phyloP scores from a whole-genome alignment of 2,329 filamentous ascomycete species.

The Didymella arachidicola region DNA sequence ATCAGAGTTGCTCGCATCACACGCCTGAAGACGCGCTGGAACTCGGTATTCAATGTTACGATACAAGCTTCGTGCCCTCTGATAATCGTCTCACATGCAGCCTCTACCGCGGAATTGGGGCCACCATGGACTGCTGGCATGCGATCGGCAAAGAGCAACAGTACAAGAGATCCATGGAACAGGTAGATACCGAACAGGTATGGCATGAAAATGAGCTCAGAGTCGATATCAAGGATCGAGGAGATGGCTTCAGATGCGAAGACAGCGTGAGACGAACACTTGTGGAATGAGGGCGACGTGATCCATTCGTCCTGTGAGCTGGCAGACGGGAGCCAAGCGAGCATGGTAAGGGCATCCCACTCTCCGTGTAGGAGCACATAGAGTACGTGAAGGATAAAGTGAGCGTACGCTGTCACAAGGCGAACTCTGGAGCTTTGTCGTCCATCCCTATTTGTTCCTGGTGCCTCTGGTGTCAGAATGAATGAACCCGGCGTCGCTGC shows the following conservation, averaged over 20 bases:
- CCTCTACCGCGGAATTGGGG: slow-evolving; percentile 3
- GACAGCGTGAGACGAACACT: slow-evolving; percentile 7
- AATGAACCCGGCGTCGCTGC: slow-evolving; percentile 1
- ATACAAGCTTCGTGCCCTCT: slow-evolving; percentile 8
- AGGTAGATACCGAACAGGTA: slow-evolving; percentile 9
- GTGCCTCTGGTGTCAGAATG: background rate
- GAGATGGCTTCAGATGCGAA: slow-evolving; percentile 6
- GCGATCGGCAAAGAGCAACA: slow-evolving; percentile 5
- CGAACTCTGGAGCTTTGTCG: background rate
- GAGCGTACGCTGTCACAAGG: slow-evolving; percentile 6
- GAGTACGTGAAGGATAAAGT: slow-evolving; percentile 9
- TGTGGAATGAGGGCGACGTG: slow-evolving; percentile 7
- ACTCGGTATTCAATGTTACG: slow-evolving; percentile 6
- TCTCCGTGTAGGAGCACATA: slow-evolving; percentile 4
- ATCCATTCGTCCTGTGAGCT: slow-evolving; percentile 5
- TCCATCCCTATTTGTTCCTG: background rate
- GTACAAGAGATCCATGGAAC: slow-evolving; percentile 7
- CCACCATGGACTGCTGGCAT: slow-evolving; percentile 9
- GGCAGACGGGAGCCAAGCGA: slow-evolving; percentile 8
- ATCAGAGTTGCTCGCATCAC: slow-evolving; percentile 8
- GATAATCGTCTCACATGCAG: slow-evolving; percentile 8
- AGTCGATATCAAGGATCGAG: background rate
- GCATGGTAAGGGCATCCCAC: slow-evolving; percentile 8
- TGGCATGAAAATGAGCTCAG: slow-evolving; percentile 10
- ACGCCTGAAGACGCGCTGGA: slow-evolving; percentile 5